Conservation (phyloP, 2,329 filamentous ascomycete species). For the Cercospora zeina region DNA sequence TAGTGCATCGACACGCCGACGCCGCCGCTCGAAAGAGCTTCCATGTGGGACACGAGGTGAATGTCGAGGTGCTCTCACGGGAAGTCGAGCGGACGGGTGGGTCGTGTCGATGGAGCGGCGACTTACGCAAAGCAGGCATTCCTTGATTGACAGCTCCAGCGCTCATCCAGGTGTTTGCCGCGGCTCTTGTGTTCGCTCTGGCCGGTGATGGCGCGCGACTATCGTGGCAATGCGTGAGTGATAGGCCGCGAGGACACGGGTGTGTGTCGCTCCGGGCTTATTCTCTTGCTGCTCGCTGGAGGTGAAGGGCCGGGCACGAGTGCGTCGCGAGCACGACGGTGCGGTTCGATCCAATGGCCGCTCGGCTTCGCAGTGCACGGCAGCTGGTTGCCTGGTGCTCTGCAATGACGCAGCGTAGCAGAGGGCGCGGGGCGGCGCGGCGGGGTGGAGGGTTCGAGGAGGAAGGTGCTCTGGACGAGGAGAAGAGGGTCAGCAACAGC, state of each 20-base stretch:
- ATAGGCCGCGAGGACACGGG: conserved; percentile 16
- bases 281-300: conserved; percentile 22
- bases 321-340: conserved; percentile 17
- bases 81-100: not conserved
- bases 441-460: conserved; percentile 19
- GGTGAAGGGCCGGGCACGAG: conserved; percentile 20
- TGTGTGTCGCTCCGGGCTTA: conserved; percentile 25
- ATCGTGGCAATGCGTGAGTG: conserved; percentile 18
- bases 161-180: conserved; percentile 27
- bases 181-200: conserved; percentile 24
- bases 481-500: conserved; percentile 18
- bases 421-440: not conserved
- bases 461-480: conserved; percentile 22
- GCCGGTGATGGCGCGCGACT: conserved; percentile 21
- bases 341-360: conserved; percentile 24
- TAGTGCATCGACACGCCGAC: conserved; percentile 6
- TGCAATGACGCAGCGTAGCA: conserved; percentile 26
- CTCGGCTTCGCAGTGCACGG: conserved; percentile 20
- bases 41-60: not conserved
- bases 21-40: conserved; percentile 7
- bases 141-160: conserved; percentile 30
- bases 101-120: conserved; percentile 22
- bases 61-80: not conserved
- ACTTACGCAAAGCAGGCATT: conserved; percentile 38
- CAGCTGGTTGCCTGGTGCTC: conserved; percentile 28